Conservation (phyloP, 2,329 filamentous ascomycete genomes). For the Aureobasidium sp. region DNA sequence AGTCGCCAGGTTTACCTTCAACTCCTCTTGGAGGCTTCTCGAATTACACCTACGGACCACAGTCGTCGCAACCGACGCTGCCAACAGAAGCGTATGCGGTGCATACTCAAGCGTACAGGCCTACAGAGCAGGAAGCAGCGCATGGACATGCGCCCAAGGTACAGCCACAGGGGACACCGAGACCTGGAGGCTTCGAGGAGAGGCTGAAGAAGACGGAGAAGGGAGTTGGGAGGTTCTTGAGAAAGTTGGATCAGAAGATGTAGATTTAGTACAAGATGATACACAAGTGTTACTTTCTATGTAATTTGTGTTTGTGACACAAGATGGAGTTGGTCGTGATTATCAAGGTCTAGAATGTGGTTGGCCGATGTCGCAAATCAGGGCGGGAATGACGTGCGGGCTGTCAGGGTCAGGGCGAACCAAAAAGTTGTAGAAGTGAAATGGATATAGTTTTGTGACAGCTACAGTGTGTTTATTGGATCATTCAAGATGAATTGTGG, state of each 20-base stretch:
- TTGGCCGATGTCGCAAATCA: neutral
- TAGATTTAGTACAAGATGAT: neutral
- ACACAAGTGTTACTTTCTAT: no score
- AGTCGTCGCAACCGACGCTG: slow-evolving; percentile 20
- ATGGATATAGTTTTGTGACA: neutral
- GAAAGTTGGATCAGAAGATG: slow-evolving; percentile 54
- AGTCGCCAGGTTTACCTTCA: slow-evolving; percentile 20
- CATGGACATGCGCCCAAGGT: slow-evolving; percentile 17
- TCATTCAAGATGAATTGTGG: slow-evolving; percentile 5
- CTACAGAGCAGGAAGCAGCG: slow-evolving; percentile 52
- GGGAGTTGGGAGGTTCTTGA: slow-evolving; percentile 62
- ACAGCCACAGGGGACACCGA: slow-evolving; percentile 19
- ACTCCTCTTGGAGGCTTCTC: slow-evolving; percentile 47
- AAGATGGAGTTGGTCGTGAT: no score
- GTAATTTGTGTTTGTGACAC: neutral
- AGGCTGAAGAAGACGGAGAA: slow-evolving; percentile 60
- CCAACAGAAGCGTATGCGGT: slow-evolving; percentile 40
- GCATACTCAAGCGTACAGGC: slow-evolving; percentile 62
- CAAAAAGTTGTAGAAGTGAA: neutral
- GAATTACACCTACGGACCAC: slow-evolving; percentile 41
- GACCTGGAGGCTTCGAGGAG: slow-evolving; percentile 46
- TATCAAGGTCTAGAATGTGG: no score
- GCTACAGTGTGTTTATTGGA: neutral
- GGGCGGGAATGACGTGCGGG: slow-evolving; percentile 4
- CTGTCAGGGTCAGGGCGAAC: neutral